Conservation (phyloP, 176 grass and related monocot genomes). For the Miscanthus lutarioriparius region DNA sequence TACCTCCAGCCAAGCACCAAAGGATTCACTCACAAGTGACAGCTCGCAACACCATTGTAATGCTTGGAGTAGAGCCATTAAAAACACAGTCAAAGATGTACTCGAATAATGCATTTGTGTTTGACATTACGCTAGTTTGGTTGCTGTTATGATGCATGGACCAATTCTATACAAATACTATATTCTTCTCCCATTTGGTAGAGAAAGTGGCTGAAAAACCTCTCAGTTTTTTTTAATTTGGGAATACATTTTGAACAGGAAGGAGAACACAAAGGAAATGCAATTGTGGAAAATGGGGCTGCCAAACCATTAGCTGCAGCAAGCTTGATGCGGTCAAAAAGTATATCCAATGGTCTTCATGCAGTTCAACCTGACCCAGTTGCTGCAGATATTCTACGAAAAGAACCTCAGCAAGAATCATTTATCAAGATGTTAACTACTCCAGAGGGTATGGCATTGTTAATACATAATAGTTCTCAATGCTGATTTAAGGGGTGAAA, state of each 20-base stretch:
- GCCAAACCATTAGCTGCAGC: conserved; percentile 57
- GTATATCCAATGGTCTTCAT: conserved; percentile 91
- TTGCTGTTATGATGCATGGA: conserved; percentile 10
- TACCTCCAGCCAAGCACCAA: background rate
- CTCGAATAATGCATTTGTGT: conserved; percentile 17
- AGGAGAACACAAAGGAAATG: conserved; percentile 55
- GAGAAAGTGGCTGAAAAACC: background rate
- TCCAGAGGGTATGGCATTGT: conserved; percentile 65
- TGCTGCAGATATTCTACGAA: conserved; percentile 97
- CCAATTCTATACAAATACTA: conserved; percentile 20
- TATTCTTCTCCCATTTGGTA: conserved; percentile 27
- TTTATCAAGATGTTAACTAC: conserved; percentile 82
- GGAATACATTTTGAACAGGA: conserved; percentile 52
- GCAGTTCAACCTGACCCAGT: conserved; percentile 85
- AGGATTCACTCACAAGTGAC: background rate
- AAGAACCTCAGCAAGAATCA: conserved; percentile 90
- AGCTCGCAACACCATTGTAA: background rate
- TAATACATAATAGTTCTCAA: background rate
- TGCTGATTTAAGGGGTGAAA: conserved; percentile 16
- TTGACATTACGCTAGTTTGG: conserved; percentile 25
- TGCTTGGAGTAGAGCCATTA: background rate
- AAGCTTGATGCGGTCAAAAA: conserved; percentile 76
- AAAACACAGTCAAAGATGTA: background rate
- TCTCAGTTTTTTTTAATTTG: background rate
- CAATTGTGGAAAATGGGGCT: conserved; percentile 63